Base-by-base conservation (phyloP, 495 filamentous ascomycete species). In the Thermothielavioides terrestris region DNA sequence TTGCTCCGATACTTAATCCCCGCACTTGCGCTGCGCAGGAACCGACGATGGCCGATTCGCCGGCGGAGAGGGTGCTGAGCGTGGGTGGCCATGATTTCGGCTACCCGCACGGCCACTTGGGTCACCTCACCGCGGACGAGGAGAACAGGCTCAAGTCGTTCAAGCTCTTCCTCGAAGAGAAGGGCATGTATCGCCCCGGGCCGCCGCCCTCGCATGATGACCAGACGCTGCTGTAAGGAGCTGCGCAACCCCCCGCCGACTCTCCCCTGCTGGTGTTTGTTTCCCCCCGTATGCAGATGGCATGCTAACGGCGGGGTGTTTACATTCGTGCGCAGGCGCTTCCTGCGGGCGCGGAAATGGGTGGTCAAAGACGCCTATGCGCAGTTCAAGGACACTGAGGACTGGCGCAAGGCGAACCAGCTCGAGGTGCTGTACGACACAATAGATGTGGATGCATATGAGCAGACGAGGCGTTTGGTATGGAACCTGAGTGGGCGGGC, bases 361-460 rank as follows among this genome's bases (percentile, higher is more conserved):
- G 71, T 81, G 41, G 74, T 83, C 5, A 67, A 76, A 45, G 85
- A 86, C 39, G 89, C 89, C 1, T 88, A 83, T 66, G 74, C 65
- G 43, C 89, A 94, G 63, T 95, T 95, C 68, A 82, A 83, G 59
- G 87, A 89, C 44, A 94, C 89, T 0, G 88, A 95, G 67, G 80
- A 86, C 28, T 95, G 89, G 84, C 80, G 89, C 31, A 80, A 78
- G 60, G 80, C 85, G 42, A 89, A 91, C 62, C 66, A 86, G 42
- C 79, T 92, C 45, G 77, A 85, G 45, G 65, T 74, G 25, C 71
- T 92, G 35, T 89, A 88, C 60, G 78, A 84, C 66, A 85, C 84
- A 31, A 87, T 89, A 52, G 86, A 89, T 47, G 67, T 89, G 26
- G 77, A 88, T 6, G 86, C 86, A 26, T 95, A 90, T 65, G 85